A percentile compares a stretch with the other conserved stretches of the same genome.
phyloP scores from a whole-genome alignment of 805 yeast species.

The Candida germanica region DNA sequence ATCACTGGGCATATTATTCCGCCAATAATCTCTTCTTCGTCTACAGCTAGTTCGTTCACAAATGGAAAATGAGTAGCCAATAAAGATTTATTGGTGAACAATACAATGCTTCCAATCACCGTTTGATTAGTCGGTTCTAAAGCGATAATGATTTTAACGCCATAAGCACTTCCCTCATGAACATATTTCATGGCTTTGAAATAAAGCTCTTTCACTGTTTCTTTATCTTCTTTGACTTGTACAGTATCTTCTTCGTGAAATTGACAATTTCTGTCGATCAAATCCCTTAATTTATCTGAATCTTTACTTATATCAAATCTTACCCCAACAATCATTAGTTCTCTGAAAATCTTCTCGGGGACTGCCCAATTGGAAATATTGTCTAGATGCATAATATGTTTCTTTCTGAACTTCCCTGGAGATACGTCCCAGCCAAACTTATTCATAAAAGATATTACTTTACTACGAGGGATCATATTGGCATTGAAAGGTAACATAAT shows the following conservation, averaged over 20 bases:
- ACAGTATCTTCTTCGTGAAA: slow-evolving; percentile 1
- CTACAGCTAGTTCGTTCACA: slow-evolving; percentile 37
- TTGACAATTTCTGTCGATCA: slow-evolving; percentile 23
- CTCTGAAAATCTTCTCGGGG: slow-evolving; percentile 51
- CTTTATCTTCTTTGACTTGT: slow-evolving; percentile 18
- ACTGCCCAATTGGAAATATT: slow-evolving; percentile 48
- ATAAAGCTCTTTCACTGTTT: slow-evolving; percentile 26
- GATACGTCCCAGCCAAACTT: slow-evolving; percentile 41
- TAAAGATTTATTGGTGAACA: slow-evolving; percentile 45
- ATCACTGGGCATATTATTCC: slow-evolving; percentile 53
- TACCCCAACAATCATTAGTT: slow-evolving; percentile 55
- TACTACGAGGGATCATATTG: slow-evolving; percentile 20
- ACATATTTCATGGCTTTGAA: slow-evolving; percentile 33
- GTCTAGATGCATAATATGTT: slow-evolving; percentile 39
- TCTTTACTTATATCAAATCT: slow-evolving; percentile 53
- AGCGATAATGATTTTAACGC: slow-evolving; percentile 48
- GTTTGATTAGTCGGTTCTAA: slow-evolving; percentile 50
- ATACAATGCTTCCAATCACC: slow-evolving; percentile 50
- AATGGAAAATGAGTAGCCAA: slow-evolving; percentile 51
- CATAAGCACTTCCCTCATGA: slow-evolving; percentile 25
- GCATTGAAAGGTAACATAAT: slow-evolving; percentile 28
- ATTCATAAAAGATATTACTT: slow-evolving; percentile 31
- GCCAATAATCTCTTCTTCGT: slow-evolving; percentile 30
- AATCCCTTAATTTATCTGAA: slow-evolving; percentile 37
- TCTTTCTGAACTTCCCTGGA: slow-evolving; percentile 16